Evolutionary conservation across 257 asterid genomes (phyloP).

Genomic region (Solanum tarapatanum): DNA sequence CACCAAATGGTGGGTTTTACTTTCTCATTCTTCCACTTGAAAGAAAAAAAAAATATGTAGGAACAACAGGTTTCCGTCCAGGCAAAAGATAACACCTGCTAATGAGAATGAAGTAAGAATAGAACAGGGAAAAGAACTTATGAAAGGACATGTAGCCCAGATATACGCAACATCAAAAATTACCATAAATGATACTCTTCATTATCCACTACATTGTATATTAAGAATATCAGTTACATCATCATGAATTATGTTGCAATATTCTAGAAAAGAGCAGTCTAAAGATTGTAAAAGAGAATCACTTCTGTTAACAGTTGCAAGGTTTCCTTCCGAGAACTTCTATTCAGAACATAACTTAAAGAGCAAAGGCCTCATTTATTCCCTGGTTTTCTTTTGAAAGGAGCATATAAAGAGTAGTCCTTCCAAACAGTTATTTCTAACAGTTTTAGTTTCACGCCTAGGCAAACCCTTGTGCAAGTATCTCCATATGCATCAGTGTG

Average conservation of each 20-base stretch:
- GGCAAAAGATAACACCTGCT: background rate
- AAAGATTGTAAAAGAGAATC: background rate
- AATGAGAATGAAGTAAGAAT: background rate
- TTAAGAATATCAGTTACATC: background rate
- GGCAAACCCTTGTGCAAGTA: background rate
- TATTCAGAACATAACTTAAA: background rate
- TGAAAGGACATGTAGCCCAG: background rate
- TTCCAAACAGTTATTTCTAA: background rate
- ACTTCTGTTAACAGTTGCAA: background rate
- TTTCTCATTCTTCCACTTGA: background rate
- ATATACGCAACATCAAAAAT: background rate
- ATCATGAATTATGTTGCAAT: background rate
- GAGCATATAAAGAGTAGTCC: background rate
- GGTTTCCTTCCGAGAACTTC: background rate
- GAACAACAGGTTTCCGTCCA: background rate
- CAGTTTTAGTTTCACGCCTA: background rate
- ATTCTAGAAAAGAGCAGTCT: background rate
- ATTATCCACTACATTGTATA: background rate
- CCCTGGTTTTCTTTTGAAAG: background rate
- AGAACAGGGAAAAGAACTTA: background rate
- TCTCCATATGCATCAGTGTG: background rate
- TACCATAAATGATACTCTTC: background rate
- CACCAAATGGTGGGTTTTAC: background rate
- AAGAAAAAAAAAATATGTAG: background rate
- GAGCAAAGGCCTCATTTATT: background rate